Evolutionary conservation across 768 basidiomycete genomes (phyloP).

Genomic region (Mycena vulgaris): DNA sequence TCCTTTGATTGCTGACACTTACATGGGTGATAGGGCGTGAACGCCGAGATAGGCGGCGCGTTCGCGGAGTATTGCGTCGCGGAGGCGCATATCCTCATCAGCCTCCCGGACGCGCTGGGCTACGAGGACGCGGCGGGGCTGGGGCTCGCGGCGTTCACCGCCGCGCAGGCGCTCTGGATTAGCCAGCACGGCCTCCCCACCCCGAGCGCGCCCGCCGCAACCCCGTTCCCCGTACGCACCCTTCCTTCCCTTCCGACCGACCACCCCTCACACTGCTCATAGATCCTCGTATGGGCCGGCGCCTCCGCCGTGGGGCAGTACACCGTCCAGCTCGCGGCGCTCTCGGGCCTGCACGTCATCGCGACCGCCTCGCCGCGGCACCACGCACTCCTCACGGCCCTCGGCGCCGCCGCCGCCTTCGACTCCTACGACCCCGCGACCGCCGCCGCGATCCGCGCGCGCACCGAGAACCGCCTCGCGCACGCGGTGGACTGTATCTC

Average conservation of each 20-base stretch:
- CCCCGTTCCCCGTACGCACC: conserved; percentile 29
- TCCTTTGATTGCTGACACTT: not conserved
- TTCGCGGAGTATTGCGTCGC: conserved; percentile 41
- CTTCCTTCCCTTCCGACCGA: not conserved
- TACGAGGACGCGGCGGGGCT: conserved; percentile 38
- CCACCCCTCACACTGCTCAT: not conserved
- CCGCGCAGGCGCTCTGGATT: conserved; percentile 38
- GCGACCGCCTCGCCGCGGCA: conserved; percentile 55
- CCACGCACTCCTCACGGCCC: conserved; percentile 9
- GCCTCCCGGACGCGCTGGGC: conserved; percentile 30
- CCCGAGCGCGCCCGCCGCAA: conserved; percentile 24
- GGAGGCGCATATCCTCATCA: conserved; percentile 35
- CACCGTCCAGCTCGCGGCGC: conserved; percentile 40
- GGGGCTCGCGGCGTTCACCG: conserved; percentile 37
- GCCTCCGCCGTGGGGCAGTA: conserved; percentile 33
- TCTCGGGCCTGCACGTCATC: conserved; percentile 60
- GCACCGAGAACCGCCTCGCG: conserved; percentile 39
- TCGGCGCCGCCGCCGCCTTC: conserved; percentile 56
- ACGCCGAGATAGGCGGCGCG: conserved; percentile 24
- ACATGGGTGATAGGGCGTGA: conserved; percentile 25
- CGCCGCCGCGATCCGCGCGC: conserved; percentile 41
- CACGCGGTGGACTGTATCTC: conserved; percentile 44
- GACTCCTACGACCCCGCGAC: conserved; percentile 50
- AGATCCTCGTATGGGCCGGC: conserved; percentile 33
- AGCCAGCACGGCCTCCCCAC: conserved; percentile 34